Base-by-base conservation (phyloP, 2,329 filamentous ascomycete genomes). In the Penicillium sp. region DNA sequence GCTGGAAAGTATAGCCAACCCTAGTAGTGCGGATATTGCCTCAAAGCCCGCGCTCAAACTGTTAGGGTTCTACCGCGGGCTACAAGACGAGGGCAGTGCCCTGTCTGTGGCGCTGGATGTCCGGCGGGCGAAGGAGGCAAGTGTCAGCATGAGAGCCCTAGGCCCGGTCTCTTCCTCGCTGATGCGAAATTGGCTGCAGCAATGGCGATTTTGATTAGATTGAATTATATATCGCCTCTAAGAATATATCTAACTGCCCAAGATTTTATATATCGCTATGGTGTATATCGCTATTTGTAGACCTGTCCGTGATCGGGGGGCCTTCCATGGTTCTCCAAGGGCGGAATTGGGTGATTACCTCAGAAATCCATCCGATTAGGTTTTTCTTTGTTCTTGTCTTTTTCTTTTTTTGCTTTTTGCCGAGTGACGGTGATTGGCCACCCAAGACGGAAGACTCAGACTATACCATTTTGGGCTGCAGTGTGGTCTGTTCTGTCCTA, bases 41-140 rank as follows among this genome's bases (percentile, higher is more conserved):
- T 71, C 67, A 53, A 83, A 82, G 61, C 81, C 81, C 0, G 81
- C 76, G 2, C 63, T 83, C 27, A 84, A 84, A 72, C 67, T 84
- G 46, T 62, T 84, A 0, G 78, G 80, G 45, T 79, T 80, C 36
- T 84, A 82, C 63, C 70, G 69, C 39, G 70, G 65, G 1, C 70
- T 78, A 64, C 67, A 65, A 15, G 58, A 51, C 5, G 69, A 59
- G 1, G 56, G 59, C 1, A 69, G 59, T 27, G 64, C 64, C 2
- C 55, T 57, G 23, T 68, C 74, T 2, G 69, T 78, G 5, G 63
- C 72, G n/a, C 73, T 81, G 53, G 78, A 79, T 23, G 79, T 78
- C 68, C 66, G 63, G 36, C 70, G 71, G 21, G 79, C 80, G 0
- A 70, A 68, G 40, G 64, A 65, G 44, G 69, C 72, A 11, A 82